Evolutionary conservation across 768 basidiomycete genomes (phyloP).

Genomic region (Termitomyces sp.): DNA sequence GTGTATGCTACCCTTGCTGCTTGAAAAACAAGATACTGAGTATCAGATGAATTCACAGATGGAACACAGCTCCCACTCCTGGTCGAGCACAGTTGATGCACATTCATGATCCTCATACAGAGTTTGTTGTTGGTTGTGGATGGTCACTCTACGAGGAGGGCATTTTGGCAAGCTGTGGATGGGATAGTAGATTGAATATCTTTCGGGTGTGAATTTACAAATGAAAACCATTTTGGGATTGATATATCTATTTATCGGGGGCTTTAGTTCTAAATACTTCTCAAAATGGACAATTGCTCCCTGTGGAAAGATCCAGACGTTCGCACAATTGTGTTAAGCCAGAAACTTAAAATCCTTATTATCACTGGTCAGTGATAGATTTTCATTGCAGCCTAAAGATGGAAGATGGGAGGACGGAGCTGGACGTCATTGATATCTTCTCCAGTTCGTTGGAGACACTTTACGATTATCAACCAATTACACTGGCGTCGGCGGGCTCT

Average conservation of each 20-base stretch:
- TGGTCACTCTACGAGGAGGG: constrained; percentile 95
- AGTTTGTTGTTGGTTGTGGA: constrained; percentile 87
- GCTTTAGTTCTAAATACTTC: constrained; percentile 9
- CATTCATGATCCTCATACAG: constrained; percentile 86
- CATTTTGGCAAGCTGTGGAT: constrained; percentile 81
- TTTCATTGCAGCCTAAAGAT: neutral
- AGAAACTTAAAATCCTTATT: neutral
- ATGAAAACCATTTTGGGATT: neutral
- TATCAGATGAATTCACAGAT: constrained; percentile 35
- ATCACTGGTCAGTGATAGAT: neutral
- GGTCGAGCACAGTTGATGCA: constrained; percentile 49
- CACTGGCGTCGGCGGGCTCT: constrained; percentile 50
- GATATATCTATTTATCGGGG: neutral
- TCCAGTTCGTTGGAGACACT: constrained; percentile 55
- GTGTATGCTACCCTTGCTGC: constrained; percentile 48
- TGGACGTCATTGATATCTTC: constrained; percentile 63
- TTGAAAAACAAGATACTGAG: neutral
- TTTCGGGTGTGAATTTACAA: constrained; percentile 43
- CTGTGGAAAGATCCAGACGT: neutral
- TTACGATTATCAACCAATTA: constrained; percentile 58
- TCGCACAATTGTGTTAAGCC: constrained; percentile 4
- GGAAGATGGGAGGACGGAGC: constrained; percentile 7
- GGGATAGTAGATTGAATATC: constrained; percentile 83
- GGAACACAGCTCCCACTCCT: constrained; percentile 58
- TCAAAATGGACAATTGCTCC: neutral